Evolutionary conservation across 176 grass and related monocot genomes (phyloP).

Genomic region (Lolium perenne): DNA sequence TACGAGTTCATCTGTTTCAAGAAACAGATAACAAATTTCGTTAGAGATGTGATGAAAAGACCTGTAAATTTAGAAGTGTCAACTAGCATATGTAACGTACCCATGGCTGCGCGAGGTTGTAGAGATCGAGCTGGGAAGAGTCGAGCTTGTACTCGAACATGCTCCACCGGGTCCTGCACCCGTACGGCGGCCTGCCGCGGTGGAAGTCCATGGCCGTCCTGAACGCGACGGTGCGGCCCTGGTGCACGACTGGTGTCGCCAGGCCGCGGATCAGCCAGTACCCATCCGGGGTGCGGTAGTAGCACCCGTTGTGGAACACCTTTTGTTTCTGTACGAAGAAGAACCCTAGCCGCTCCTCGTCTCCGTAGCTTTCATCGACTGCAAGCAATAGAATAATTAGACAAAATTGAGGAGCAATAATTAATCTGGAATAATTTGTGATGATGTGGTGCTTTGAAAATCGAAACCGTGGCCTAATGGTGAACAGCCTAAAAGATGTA

Average conservation of each 20-base stretch:
- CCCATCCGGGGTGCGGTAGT: constrained; percentile 3
- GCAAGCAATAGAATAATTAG: neutral
- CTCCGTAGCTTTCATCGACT: constrained; percentile 3
- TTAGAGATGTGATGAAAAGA: neutral
- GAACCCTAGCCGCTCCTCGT: constrained; percentile 28
- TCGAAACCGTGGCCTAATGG: too few relatives aligned
- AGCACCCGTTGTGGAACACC: neutral
- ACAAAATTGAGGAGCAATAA: neutral
- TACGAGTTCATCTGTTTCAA: constrained; percentile 39
- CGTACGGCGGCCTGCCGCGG: constrained; percentile 31
- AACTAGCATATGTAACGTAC: neutral
- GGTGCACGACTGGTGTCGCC: neutral
- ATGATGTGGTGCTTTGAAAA: too few relatives aligned
- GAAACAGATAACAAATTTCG: neutral
- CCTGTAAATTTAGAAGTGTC: too few relatives aligned
- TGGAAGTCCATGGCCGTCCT: constrained; percentile 12
- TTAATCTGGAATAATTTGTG: too few relatives aligned
- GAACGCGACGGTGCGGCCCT: constrained; percentile 25
- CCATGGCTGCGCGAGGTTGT: neutral
- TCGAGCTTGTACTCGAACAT: constrained; percentile 40
- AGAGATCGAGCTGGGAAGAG: neutral
- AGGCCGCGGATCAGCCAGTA: constrained; percentile 18
- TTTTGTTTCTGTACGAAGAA: constrained; percentile 10
- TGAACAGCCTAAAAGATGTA: too few relatives aligned
- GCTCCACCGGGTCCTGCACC: constrained; percentile 28